Percentiles rank a stretch among this genome's conserved stretches.
phyloP scores from a whole-genome alignment of 805 yeast species.

The Debaryomyces tyrocola region DNA sequence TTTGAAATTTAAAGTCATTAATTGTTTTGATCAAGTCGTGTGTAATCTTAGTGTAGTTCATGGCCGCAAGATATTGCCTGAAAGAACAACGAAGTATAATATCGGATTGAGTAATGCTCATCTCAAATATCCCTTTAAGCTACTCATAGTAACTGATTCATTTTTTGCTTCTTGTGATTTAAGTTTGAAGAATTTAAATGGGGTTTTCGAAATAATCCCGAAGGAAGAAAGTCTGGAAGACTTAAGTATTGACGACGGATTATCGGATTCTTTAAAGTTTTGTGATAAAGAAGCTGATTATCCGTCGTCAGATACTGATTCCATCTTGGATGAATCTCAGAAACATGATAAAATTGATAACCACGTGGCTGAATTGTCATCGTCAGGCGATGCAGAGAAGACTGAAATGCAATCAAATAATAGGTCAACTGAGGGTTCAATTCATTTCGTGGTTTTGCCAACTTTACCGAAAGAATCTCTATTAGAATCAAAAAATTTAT shows the following conservation, averaged over 20 bases:
- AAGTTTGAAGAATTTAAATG: constrained; percentile 22
- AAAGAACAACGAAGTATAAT: constrained; percentile 32
- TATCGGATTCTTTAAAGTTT: neutral
- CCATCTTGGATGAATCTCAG: constrained; percentile 1
- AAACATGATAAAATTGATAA: neutral
- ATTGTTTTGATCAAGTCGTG: constrained; percentile 26
- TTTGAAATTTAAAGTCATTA: constrained; percentile 27
- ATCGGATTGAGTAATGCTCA: constrained; percentile 30
- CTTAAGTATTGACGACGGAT: neutral
- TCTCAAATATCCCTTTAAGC: constrained; percentile 32
- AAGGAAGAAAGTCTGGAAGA: neutral
- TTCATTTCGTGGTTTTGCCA: constrained; percentile 31
- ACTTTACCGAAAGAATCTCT: constrained; percentile 27
- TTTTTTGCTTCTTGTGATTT: constrained; percentile 20
- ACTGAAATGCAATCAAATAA: neutral
- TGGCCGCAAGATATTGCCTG: constrained; percentile 31
- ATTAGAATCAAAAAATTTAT: constrained; percentile 8
- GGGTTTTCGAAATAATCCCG: constrained; percentile 11
- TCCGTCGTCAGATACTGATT: neutral
- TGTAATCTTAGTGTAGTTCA: constrained; percentile 29
- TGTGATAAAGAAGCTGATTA: neutral
- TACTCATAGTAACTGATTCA: constrained; percentile 22
- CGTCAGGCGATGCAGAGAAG: neutral
- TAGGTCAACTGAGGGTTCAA: constrained; percentile 14
- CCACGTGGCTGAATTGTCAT: neutral